Evolutionary conservation across 108 stramenopile genomes (phyloP), one percentile per base, ranked within the genome.

Genomic region (Fragilaria radians): DNA sequence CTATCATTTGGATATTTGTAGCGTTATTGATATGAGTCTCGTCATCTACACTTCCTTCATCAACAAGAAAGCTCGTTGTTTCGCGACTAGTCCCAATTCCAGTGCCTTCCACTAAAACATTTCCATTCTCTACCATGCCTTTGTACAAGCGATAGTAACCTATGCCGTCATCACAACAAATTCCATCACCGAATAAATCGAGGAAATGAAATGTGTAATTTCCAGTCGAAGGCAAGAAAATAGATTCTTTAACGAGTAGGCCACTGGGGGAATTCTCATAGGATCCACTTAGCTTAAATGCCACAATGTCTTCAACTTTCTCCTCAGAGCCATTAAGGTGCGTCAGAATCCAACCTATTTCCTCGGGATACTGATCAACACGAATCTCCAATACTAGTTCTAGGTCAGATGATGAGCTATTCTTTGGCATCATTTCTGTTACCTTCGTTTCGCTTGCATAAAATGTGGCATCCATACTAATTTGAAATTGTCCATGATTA

Each of bases 351-450:
- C 55, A 57, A 1, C 55, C 55, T 3, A 36, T 24, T 33, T 57
- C 55, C 31, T 57, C 55, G 2, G 55, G 55, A 33, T 33, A 57
- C n/a, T 19, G 18, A 19, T 57, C 55, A 32, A 57, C 19, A 1
- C 19, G n/a, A 14, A 57, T 32, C 52, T 42, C 11, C 36, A 42
- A 42, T 42, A 11, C 36, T 7, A 42, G 36, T 7, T 11, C 7
- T 14, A 42, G 14, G 14, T 42, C 36, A 11, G 11, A 7, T 11
- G 36, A 7, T n/a, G n/a, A n/a, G n/a, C n/a, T n/a, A 42, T 11
- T 42, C 7, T 11, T 14, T 7, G 36, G 36, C 14, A 14, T 14
- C 7, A 14, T 11, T 14, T 7, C 7, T 14, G 36, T 7, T 11
- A 42, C 7, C 11, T 42, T 14, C 14, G 11, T 14, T 7, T 42